Evolutionary conservation across 2,329 filamentous ascomycete genomes (phyloP), one percentile per base, ranked within the genome.

Genomic region (Fusarium hostae): DNA sequence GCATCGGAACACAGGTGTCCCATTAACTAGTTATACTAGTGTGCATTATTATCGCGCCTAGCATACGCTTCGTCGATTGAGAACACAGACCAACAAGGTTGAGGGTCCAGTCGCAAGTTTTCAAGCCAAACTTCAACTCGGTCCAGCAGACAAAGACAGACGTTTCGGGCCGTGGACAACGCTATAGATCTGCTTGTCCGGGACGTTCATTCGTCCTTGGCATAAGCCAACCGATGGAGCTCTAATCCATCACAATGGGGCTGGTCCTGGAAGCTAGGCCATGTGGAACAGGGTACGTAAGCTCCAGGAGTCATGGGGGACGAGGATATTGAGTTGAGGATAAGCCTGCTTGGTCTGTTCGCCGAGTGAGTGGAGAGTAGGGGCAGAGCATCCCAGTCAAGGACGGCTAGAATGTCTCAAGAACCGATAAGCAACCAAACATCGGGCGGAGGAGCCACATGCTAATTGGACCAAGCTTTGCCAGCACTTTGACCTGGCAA

Each of bases 391-490:
- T 68, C 68, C 68, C 65, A 67, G 70, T 51, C 67, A 66, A 63
- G 65, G 59, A 65, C 57, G 63, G 72, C 71, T 75, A 74, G 74
- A 76, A 76, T 74, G 74, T 76, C 74, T 75, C 74, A 74, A 68
- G 74, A 76, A 75, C 71, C 70, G 62, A 68, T 71, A 72, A 74
- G 74, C 64, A 68, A 63, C 67, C 63, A 73, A 72, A 69, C 54
- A 75, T 50, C 48, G 40, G 54, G 68, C 59, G 66, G 59, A 64
- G 62, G 51, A 61, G 56, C 50, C 62, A 55, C 52, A 45, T 52
- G 61, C 50, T 57, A 55, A 52, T 57, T 71, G 66, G 60, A 50
- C 71, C 65, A 61, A 62, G 58, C 60, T 57, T 44, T 60, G 47
- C 37, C 66, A 68, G 71, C 63, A 75, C 45, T 74, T 76, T 62